These are phyloP conservation scores for Lichtheimia hyalospora DNA, from an alignment of 371 early-diverging fungal species.

Conservation along the genomic window DNA sequence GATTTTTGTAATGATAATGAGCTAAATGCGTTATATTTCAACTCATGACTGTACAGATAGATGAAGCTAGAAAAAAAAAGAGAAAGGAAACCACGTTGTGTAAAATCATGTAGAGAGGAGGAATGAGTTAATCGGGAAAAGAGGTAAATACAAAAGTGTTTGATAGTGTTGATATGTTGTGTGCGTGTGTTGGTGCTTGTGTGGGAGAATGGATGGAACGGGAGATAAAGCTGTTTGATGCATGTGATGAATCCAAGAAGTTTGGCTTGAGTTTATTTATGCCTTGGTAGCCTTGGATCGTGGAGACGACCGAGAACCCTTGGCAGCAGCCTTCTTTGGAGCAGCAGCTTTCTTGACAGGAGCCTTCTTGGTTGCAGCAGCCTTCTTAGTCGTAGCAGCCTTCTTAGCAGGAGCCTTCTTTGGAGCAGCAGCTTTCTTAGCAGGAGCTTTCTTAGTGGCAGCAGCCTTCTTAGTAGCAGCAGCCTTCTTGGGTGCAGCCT, in stretches of 20 bases:
- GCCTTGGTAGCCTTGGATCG: constrained; percentile 25
- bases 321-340: constrained; percentile 13
- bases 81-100: constrained; percentile 1
- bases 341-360: constrained; percentile 31
- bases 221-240: neutral
- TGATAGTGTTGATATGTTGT: constrained; percentile 4
- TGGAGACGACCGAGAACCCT: neutral
- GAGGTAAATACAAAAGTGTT: neutral
- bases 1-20: neutral
- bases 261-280: constrained; percentile 4
- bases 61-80: constrained; percentile 2
- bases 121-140: constrained; percentile 6
- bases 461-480: constrained; percentile 26
- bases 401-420: constrained; percentile 42
- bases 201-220: neutral
- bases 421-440: constrained; percentile 39
- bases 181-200: neutral
- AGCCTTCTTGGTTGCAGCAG: constrained; percentile 32
- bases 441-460: too few relatives aligned
- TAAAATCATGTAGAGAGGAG: neutral
- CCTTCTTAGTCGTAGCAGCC: constrained; percentile 18
- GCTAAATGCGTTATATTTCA: too few relatives aligned
- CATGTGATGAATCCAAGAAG: neutral
- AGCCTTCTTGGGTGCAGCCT: constrained; percentile 33
- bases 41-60: constrained; percentile 15